phyloP scores from a whole-genome alignment of 257 asterid species.

The Primulina huaijiensis region DNA sequence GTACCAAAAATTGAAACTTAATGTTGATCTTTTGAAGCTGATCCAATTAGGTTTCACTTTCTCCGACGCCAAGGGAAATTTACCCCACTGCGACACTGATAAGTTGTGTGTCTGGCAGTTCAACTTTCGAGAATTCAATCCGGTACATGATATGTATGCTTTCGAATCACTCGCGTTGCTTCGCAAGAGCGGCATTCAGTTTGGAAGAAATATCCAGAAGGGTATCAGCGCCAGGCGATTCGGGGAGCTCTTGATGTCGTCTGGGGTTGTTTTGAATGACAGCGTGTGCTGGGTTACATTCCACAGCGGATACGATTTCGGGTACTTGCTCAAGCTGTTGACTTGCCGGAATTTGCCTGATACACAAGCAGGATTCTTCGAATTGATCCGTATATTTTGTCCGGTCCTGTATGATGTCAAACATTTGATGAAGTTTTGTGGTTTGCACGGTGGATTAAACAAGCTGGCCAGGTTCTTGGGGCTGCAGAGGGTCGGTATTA shows the following conservation, averaged over 20 bases:
- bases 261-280: constrained; percentile 67
- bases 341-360: constrained; percentile 70
- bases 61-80: constrained; percentile 65
- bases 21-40: constrained; percentile 56
- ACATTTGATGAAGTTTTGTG: constrained; percentile 74
- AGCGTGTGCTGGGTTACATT: constrained; percentile 69
- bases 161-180: constrained; percentile 59
- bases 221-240: constrained; percentile 57
- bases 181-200: constrained; percentile 66
- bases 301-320: constrained; percentile 76
- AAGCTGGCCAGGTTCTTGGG: constrained; percentile 70
- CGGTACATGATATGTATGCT: constrained; percentile 59
- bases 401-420: constrained; percentile 67
- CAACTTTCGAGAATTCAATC: constrained; percentile 69
- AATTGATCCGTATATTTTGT: constrained; percentile 51
- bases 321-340: constrained; percentile 66
- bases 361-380: constrained; percentile 47
- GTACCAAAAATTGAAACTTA: constrained; percentile 60
- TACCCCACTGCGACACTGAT: constrained; percentile 65
- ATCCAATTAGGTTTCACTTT: constrained; percentile 71
- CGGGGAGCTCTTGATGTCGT: constrained; percentile 76
- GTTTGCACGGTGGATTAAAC: constrained; percentile 72
- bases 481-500: constrained; percentile 71
- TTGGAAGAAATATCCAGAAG: constrained; percentile 43
- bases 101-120: constrained; percentile 71